Evolutionary conservation across 164 flowering plant genomes (phyloP).

Genomic region (Houttuynia cordata): DNA sequence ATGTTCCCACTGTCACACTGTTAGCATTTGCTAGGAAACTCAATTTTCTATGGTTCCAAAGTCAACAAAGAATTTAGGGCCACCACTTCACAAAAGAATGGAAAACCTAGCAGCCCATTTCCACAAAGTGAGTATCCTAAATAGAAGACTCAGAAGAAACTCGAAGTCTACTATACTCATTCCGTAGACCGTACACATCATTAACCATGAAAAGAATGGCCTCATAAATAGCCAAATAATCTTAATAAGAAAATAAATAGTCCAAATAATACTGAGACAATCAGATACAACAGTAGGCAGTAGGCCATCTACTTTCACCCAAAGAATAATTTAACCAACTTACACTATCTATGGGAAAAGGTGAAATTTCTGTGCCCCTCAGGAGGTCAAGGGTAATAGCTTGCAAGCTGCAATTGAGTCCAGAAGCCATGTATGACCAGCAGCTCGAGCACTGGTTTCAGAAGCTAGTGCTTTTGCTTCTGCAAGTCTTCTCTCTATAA

Average conservation of each 20-base stretch:
- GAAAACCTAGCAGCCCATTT: too few relatives aligned
- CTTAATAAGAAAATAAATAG: too few relatives aligned
- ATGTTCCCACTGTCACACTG: neutral
- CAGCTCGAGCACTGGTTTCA: conserved; percentile 17
- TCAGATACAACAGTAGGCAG: neutral
- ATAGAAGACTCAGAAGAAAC: too few relatives aligned
- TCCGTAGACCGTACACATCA: too few relatives aligned
- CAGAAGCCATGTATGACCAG: conserved; percentile 46
- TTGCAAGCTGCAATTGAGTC: conserved; percentile 52
- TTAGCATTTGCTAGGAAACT: neutral
- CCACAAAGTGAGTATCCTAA: too few relatives aligned
- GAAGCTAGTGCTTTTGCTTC: conserved; percentile 32
- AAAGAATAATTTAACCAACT: neutral
- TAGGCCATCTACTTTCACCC: neutral
- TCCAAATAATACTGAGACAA: neutral
- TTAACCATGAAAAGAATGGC: too few relatives aligned
- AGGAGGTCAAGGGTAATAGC: conserved; percentile 16
- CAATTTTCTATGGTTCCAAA: neutral
- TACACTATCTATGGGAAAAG: neutral
- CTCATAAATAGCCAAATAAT: neutral
- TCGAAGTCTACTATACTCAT: too few relatives aligned
- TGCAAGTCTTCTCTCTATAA: conserved; percentile 14
- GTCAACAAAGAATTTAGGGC: neutral
- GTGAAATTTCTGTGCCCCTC: neutral
- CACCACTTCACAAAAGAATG: neutral